Evolutionary conservation across 306 rosid genomes (phyloP).

Genomic region (Trichosanthes truncata): DNA sequence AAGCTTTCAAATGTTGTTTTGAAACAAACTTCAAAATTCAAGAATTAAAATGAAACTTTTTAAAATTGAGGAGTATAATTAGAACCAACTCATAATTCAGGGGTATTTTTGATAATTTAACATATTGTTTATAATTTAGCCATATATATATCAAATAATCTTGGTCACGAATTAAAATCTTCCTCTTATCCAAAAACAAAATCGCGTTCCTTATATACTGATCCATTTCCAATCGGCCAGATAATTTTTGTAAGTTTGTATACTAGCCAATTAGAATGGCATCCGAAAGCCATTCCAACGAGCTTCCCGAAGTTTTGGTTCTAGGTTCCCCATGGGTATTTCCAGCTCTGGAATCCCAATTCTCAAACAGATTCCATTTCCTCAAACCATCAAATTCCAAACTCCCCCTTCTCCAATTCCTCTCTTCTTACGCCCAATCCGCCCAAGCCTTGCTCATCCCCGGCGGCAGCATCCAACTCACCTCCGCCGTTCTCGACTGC

Average conservation of each 20-base stretch:
- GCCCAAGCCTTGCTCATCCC: slow-evolving; percentile 11
- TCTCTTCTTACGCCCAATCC: slow-evolving; percentile 5
- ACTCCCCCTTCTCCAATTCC: slow-evolving; percentile 17
- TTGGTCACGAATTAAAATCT: neutral
- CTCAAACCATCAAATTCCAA: slow-evolving; percentile 16
- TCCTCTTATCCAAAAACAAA: neutral
- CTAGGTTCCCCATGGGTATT: neutral
- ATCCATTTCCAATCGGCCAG: neutral
- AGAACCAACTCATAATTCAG: no score
- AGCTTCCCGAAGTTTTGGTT: slow-evolving; percentile 7
- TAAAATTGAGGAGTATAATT: no score
- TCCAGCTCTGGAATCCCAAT: neutral
- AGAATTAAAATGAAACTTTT: no score
- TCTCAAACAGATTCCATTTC: slow-evolving; percentile 15
- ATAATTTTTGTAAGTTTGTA: neutral
- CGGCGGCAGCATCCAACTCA: neutral
- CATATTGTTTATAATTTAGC: no score
- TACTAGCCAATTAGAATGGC: neutral
- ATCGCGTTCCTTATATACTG: neutral
- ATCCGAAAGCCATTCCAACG: neutral
- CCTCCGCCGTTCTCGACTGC: slow-evolving; percentile 2
- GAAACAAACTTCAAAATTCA: no score
- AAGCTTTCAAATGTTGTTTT: no score
- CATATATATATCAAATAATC: no score
- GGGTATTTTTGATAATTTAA: no score